Base-by-base conservation (phyloP, 2,329 filamentous ascomycete genomes). In the Fusarium sp. region DNA sequence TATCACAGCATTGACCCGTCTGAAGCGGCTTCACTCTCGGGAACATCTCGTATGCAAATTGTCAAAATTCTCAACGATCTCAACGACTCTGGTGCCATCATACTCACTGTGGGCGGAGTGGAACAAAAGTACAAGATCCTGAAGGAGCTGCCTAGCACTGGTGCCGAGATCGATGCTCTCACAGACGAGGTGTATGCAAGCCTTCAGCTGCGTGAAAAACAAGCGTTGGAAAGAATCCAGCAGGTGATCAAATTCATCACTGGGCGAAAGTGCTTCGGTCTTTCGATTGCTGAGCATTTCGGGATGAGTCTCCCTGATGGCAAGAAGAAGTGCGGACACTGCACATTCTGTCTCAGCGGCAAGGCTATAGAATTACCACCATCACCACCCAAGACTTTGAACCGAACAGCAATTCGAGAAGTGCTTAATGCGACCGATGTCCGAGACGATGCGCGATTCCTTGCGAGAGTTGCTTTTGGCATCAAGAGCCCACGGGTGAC, bases 381-480 rank as follows among this genome's bases (percentile, higher is more conserved):
- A 0, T 83, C 82, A 31, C 81, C 83, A 10, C 81, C 80, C 0
- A 82, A 83, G 18, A 71, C 77, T 0, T 82, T 88, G 5, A 81
- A 90, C 65, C 65, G 74, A 0, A 67, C 67, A 0, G 82, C 82
- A 0, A 86, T 91, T 56, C 66, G 79, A 8, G 78, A 76, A 2
- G 80, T 92, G 0, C 80, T 92, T 2, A 69, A 79, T 0, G 82
- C 79, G 0, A 86, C 87, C 14, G 74, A 80, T 1, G 84, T 86
- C 1, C 83, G 88, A 3, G 88, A 92, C 56, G 90, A 92, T 76
- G 84, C 90, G 3, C 81, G 90, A 14, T 88, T 91, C 72, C 81
- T 92, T 31, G 89, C 91, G 0, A 84, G 88, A 22, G 81, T 92
- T 5, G 90, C 90, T 0, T 92, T 92, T 77, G 91, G 91, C 0